phyloP scores from a whole-genome alignment of 257 asterid species.

The Fraxinus anomala region DNA sequence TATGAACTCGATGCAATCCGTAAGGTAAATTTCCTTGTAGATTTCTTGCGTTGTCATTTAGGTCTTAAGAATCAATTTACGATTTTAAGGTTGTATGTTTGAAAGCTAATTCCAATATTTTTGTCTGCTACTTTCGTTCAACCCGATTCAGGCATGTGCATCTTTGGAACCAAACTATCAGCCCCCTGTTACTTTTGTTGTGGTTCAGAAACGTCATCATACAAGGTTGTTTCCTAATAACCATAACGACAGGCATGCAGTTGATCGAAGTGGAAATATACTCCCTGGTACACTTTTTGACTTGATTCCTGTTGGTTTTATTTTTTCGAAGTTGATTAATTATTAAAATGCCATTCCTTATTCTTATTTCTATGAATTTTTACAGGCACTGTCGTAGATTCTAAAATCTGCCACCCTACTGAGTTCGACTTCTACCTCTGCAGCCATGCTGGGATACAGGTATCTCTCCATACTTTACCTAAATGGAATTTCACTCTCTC shows the following conservation, averaged over 20 bases:
- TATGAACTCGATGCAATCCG: constrained; percentile 95
- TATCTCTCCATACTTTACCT: background rate
- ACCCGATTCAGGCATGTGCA: constrained; percentile 74
- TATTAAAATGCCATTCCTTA: background rate
- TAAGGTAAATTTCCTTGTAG: constrained; percentile 46
- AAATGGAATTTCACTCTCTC: background rate
- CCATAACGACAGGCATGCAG: constrained; percentile 60
- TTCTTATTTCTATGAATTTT: constrained; percentile 7
- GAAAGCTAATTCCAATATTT: background rate
- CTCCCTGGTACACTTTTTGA: constrained; percentile 57
- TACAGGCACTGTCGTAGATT: constrained; percentile 91
- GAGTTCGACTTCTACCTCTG: constrained; percentile 84
- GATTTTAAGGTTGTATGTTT: background rate
- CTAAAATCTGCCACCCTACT: constrained; percentile 93
- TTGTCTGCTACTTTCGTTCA: background rate
- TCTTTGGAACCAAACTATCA: constrained; percentile 90
- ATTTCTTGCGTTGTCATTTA: background rate
- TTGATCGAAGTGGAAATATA: constrained; percentile 87
- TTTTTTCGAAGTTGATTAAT: background rate
- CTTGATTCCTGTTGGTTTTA: background rate
- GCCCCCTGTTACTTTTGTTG: constrained; percentile 95
- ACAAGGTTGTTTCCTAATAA: constrained; percentile 84
- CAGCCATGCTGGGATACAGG: constrained; percentile 22
- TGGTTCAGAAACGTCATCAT: constrained; percentile 95
- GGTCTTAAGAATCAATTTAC: background rate